Percentiles rank a stretch among this genome's conserved stretches.
These are phyloP conservation scores for Amyloporia xantha DNA, from an alignment of 768 basidiomycete species.

Conservation along the genomic window DNA sequence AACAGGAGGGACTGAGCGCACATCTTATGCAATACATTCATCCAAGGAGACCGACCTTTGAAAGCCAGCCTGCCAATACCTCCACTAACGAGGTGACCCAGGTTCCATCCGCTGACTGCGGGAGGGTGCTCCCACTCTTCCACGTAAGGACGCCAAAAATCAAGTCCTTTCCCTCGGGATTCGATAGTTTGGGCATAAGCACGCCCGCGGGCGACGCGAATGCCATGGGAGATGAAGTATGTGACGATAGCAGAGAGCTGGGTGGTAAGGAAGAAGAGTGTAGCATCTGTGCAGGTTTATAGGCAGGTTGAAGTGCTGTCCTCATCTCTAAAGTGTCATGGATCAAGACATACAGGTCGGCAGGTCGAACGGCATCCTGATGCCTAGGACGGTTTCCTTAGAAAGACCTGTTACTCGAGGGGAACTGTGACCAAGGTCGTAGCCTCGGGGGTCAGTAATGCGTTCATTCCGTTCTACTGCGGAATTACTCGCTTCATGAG, in stretches of 20 bases:
- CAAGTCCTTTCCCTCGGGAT: conserved; percentile 73
- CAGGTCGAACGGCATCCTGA: conserved; percentile 56
- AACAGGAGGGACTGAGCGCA: not conserved
- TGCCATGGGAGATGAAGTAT: conserved; percentile 81
- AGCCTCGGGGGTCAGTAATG: too few relatives aligned
- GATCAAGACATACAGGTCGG: conserved; percentile 58
- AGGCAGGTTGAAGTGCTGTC: conserved; percentile 51
- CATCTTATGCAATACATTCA: conserved; percentile 15
- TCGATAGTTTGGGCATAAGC: conserved; percentile 79
- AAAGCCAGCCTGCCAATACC: conserved; percentile 11
- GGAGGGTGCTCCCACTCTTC: conserved; percentile 72
- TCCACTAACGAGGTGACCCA: conserved; percentile 11
- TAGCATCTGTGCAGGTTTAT: conserved; percentile 47
- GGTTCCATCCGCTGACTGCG: conserved; percentile 6
- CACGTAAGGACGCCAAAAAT: conserved; percentile 81
- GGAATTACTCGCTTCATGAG: conserved; percentile 45
- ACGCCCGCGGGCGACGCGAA: conserved; percentile 69
- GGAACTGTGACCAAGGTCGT: conserved; percentile 41
- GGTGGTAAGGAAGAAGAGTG: conserved; percentile 62
- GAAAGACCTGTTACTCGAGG: conserved; percentile 58
- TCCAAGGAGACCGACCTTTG: conserved; percentile 16
- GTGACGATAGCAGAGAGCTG: conserved; percentile 71
- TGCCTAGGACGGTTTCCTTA: conserved; percentile 58
- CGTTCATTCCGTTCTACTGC: not conserved
- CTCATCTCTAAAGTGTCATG: too few relatives aligned